These are phyloP conservation scores for Fragilariopsis cylindrus DNA, from an alignment of 108 stramenopile species.

Conservation along the genomic window DNA sequence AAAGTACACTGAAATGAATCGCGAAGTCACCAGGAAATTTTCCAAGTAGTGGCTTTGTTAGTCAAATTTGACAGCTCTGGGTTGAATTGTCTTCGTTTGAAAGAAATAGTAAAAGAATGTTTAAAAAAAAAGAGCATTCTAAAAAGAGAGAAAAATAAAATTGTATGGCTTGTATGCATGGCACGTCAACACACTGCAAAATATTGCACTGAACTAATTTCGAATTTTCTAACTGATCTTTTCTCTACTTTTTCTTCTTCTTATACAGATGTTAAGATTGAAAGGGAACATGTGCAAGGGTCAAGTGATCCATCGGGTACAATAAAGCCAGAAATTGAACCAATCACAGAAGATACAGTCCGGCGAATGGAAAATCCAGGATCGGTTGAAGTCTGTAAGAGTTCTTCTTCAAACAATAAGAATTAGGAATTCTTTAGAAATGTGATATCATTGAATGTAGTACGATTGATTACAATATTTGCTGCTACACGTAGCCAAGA, in stretches of 20 bases:
- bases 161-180: no score
- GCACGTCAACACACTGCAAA: no score
- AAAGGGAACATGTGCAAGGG: constrained; percentile 58
- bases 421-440: not conserved
- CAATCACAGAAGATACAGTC: constrained; percentile 69
- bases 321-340: constrained; percentile 67
- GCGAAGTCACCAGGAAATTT: not conserved
- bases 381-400: constrained; percentile 48
- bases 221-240: not conserved
- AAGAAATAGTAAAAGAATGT: no score
- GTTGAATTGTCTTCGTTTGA: no score
- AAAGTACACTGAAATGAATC: not conserved
- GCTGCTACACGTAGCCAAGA: no score
- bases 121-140: no score
- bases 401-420: constrained; percentile 12
- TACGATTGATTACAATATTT: no score
- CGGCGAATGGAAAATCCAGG: constrained; percentile 41
- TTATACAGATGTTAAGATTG: constrained; percentile 69
- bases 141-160: no score
- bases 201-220: not conserved
- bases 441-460: no score
- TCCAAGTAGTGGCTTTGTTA: not conserved
- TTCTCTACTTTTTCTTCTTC: not conserved
- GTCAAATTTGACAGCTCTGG: not conserved
- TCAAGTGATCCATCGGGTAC: constrained; percentile 44